These are phyloP conservation scores for Groenewaldozyma sp. DNA, from an alignment of 1,139 yeast species.

Conservation along the genomic window DNA sequence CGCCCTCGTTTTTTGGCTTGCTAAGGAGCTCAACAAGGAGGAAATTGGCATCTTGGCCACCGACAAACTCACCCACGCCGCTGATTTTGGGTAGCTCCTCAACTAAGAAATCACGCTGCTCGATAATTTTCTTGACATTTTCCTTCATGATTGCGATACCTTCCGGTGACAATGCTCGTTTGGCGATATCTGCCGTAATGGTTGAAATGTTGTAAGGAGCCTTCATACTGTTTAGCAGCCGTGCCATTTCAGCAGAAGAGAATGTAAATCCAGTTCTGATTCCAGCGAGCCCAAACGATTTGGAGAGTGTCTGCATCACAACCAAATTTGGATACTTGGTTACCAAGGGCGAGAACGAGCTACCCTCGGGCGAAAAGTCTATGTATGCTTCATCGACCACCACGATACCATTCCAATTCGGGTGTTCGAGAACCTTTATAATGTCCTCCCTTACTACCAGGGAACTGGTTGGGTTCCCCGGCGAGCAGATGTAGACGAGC, in stretches of 20 bases:
- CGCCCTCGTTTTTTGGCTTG: slow-evolving; percentile 31
- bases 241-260: slow-evolving; percentile 50
- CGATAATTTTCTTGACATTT: slow-evolving; percentile 41
- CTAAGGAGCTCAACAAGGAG: slow-evolving; percentile 62
- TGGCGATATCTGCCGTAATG: slow-evolving; percentile 66
- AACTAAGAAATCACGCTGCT: slow-evolving; percentile 48
- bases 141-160: slow-evolving; percentile 54
- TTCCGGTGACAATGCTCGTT: slow-evolving; percentile 54
- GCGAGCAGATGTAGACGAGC: slow-evolving; percentile 80
- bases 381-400: slow-evolving; percentile 93
- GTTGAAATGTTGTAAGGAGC: slow-evolving; percentile 93
- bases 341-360: slow-evolving; percentile 74
- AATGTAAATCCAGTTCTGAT: slow-evolving; percentile 78
- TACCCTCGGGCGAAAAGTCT: slow-evolving; percentile 63
- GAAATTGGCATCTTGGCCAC: slow-evolving; percentile 87
- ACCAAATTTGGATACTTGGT: slow-evolving; percentile 75
- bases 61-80: slow-evolving; percentile 68
- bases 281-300: slow-evolving; percentile 94
- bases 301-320: slow-evolving; percentile 85
- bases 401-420: slow-evolving; percentile 66
- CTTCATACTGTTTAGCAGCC: slow-evolving; percentile 74
- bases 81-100: slow-evolving; percentile 41
- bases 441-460: slow-evolving; percentile 43
- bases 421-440: slow-evolving; percentile 42
- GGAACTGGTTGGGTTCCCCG: slow-evolving; percentile 95